Base-by-base conservation (phyloP, 352 stramenopile species). In the Lagenidium giganteum region DNA sequence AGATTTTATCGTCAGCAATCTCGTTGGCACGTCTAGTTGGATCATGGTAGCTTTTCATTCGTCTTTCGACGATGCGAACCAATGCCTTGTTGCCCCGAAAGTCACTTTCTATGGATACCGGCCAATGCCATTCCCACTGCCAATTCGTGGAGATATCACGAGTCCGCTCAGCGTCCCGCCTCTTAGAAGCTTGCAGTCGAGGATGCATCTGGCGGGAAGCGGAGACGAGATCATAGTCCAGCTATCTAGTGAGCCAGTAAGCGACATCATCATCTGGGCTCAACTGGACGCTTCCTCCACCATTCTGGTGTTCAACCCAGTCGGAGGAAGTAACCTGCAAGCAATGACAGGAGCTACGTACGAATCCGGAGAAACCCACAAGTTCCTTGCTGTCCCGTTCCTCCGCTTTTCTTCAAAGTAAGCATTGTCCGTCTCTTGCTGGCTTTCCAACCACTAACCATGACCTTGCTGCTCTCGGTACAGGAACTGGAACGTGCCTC, bases 201-300 rank as follows among this genome's bases (percentile, higher is more conserved):
- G 70, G 22, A 89, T 84, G 69, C 76, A 89, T 32, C 33, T 64
- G 22, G 57, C 51, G 41, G 76, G 76, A 2, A 39, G 30, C 9
- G 35, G 42, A 0, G 58, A 58, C 2, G 52, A 43, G 8, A 26
- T 89, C 0, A 27, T 46, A 14, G 54, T 89, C 22, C 59, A 43
- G 16, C 60, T 89, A 16, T 42, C 73, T 4, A 89, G 73, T 18
- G 76, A 89, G 33, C 76, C 76, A 17, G 36, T 85, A 1, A 36
- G 35, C 21, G 56, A 82, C 42, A 64, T 79, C 9, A 39, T 67
- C 8, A 37, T 89, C 14, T 62, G 57, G 11, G n/a, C n/a, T n/a
- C n/a, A n/a, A n/a, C n/a, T n/a, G n/a, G n/a, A n/a, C n/a, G n/a
- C n/a, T n/a, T n/a, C n/a, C n/a, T n/a, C n/a, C n/a, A n/a, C n/a